Conservation (phyloP, 495 filamentous ascomycete genomes). For the Lophiostoma macrostomum region DNA sequence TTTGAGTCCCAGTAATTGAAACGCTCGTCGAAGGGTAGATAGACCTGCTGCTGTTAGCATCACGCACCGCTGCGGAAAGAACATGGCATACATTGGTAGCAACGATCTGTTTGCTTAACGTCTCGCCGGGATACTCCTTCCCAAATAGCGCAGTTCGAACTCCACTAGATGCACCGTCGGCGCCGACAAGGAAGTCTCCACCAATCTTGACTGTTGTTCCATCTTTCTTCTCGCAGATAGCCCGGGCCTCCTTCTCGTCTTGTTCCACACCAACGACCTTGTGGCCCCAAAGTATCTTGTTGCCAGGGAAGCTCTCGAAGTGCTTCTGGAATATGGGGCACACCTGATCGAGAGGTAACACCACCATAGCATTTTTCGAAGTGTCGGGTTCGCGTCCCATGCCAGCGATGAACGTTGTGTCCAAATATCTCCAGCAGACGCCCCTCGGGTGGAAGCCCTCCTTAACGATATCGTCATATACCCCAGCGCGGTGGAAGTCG, state of each 20-base stretch:
- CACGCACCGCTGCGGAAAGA: too few species aligned
- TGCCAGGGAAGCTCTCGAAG: slow-evolving; percentile 45
- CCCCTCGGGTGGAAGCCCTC: slow-evolving; percentile 50
- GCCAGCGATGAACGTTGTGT: slow-evolving; percentile 43
- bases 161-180: slow-evolving; percentile 57
- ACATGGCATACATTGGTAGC: slow-evolving; percentile 55
- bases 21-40: slow-evolving; percentile 47
- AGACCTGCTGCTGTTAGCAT: slow-evolving; percentile 19
- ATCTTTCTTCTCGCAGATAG: slow-evolving; percentile 14
- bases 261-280: slow-evolving; percentile 29
- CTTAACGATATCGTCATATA: slow-evolving; percentile 52
- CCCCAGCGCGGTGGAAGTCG: slow-evolving; percentile 54
- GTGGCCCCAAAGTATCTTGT: slow-evolving; percentile 45
- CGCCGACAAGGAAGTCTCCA: slow-evolving; percentile 58
- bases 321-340: slow-evolving; percentile 49
- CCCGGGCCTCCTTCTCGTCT: slow-evolving; percentile 28
- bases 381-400: slow-evolving; percentile 41
- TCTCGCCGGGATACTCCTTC: slow-evolving; percentile 58
- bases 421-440: slow-evolving; percentile 52
- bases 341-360: slow-evolving; percentile 49
- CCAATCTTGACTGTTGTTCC: slow-evolving; percentile 49
- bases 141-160: slow-evolving; percentile 57
- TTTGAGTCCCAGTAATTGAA: slow-evolving; percentile 56
- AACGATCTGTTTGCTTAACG: slow-evolving; percentile 57
- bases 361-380: slow-evolving; percentile 42